These are phyloP conservation scores for Cardamine occulta DNA, from an alignment of 345 rosid genomes.

Conservation along the genomic window DNA sequence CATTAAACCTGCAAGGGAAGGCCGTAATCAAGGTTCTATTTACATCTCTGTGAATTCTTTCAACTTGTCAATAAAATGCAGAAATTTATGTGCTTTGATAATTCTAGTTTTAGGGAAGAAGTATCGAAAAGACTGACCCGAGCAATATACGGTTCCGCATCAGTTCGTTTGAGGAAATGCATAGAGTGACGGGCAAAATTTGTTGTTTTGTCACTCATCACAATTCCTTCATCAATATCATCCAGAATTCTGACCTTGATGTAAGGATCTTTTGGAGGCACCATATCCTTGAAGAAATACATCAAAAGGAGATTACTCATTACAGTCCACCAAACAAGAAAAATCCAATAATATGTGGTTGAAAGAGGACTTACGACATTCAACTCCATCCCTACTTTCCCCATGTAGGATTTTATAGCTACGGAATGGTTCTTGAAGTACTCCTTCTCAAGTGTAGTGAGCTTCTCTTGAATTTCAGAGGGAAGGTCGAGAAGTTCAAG, in stretches of 20 bases:
- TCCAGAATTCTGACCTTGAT: constrained; percentile 84
- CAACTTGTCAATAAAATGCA: neutral
- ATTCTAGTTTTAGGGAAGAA: neutral
- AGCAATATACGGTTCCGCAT: constrained; percentile 83
- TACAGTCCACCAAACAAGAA: neutral
- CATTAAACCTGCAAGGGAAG: no score
- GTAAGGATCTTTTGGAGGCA: constrained; percentile 96
- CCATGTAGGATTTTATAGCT: constrained; percentile 74
- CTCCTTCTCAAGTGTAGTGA: constrained; percentile 65
- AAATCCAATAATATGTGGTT: neutral
- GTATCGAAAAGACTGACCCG: constrained; percentile 56
- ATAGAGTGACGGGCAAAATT: constrained; percentile 81
- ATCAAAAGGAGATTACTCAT: neutral
- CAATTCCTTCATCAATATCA: constrained; percentile 75
- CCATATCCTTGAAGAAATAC: constrained; percentile 72
- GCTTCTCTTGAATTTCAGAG: constrained; percentile 71
- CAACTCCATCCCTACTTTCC: constrained; percentile 69
- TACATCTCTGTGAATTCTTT: neutral
- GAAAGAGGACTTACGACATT: constrained; percentile 62
- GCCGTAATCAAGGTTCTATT: no score
- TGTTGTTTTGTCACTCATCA: constrained; percentile 71
- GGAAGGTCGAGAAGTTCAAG: constrained; percentile 75
- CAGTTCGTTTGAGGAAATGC: constrained; percentile 94
- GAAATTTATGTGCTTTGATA: neutral
- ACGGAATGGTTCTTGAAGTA: constrained; percentile 71